Evolutionary conservation across 176 grass and related monocot genomes (phyloP).

Genomic region (Panicum miliaceum): DNA sequence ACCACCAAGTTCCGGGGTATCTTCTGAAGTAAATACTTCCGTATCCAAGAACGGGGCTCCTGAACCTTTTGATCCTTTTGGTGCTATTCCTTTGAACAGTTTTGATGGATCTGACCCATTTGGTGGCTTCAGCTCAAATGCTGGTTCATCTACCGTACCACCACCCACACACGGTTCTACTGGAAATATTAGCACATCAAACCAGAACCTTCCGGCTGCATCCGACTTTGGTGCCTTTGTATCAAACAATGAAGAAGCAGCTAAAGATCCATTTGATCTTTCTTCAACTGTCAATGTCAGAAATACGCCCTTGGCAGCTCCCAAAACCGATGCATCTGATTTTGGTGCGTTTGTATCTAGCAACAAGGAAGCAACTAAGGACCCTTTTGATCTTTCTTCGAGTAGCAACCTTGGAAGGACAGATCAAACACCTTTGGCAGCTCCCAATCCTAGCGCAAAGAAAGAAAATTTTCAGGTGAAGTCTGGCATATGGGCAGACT

Average conservation of each 20-base stretch:
- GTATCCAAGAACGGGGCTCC: slow-evolving; percentile 42
- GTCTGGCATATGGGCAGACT: slow-evolving; percentile 98
- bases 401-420: slow-evolving; percentile 42
- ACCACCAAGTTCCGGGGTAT: slow-evolving; percentile 60
- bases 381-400: slow-evolving; percentile 51
- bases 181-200: slow-evolving; percentile 44
- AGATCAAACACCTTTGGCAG: slow-evolving; percentile 38
- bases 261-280: slow-evolving; percentile 56
- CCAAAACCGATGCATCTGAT: slow-evolving; percentile 42
- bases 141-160: slow-evolving; percentile 41
- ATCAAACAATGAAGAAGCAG: slow-evolving; percentile 35
- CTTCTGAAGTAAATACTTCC: slow-evolving; percentile 51
- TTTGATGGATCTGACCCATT: slow-evolving; percentile 85
- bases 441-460: slow-evolving; percentile 37
- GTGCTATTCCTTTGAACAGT: slow-evolving; percentile 72
- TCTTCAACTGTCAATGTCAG: slow-evolving; percentile 44
- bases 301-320: slow-evolving; percentile 51
- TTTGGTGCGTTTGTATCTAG: slow-evolving; percentile 66
- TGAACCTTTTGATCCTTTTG: slow-evolving; percentile 88
- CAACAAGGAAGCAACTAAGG: slow-evolving; percentile 43
- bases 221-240: slow-evolving; percentile 63
- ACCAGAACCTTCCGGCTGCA: slow-evolving; percentile 51
- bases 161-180: slow-evolving; percentile 43
- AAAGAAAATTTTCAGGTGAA: slow-evolving; percentile 92
- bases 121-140: slow-evolving; percentile 65